A percentile compares a stretch with the other conserved stretches of the same genome.
These are phyloP conservation scores for Funneliformis geosporum DNA, from an alignment of 192 early-diverging fungal genomes.

Conservation along the genomic window DNA sequence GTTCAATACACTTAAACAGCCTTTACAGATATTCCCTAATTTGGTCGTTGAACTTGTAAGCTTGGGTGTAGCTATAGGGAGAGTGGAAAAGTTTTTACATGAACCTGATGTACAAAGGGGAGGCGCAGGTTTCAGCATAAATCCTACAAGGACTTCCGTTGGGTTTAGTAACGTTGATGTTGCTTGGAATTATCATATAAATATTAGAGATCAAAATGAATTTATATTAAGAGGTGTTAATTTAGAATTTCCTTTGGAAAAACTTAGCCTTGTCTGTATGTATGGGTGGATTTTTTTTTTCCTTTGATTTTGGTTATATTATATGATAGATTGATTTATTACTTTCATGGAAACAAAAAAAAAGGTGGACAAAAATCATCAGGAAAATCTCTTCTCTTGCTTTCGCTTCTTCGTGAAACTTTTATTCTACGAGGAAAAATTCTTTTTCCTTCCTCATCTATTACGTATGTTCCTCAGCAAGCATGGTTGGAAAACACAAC, in stretches of 20 bases:
- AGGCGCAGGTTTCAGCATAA: neutral
- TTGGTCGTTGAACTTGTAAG: constrained; percentile 40
- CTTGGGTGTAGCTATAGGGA: constrained; percentile 49
- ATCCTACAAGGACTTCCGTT: constrained; percentile 31
- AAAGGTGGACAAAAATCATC: constrained; percentile 76
- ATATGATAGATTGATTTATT: neutral
- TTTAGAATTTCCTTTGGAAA: constrained; percentile 47
- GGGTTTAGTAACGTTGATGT: constrained; percentile 55
- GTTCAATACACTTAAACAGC: constrained; percentile 53
- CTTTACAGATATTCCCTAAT: constrained; percentile 48
- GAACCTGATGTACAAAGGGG: constrained; percentile 48
- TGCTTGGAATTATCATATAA: constrained; percentile 40
- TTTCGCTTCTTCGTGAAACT: constrained; percentile 74
- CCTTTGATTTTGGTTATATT: neutral
- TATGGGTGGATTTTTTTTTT: neutral
- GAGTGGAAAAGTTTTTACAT: constrained; percentile 74
- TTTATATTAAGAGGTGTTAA: constrained; percentile 51
- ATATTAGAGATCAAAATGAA: constrained; percentile 36
- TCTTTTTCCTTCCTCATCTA: constrained; percentile 46
- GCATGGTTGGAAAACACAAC: constrained; percentile 69
- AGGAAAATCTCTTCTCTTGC: constrained; percentile 82
- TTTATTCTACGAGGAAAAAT: constrained; percentile 43
- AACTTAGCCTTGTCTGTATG: constrained; percentile 55
- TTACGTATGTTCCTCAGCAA: constrained; percentile 78
- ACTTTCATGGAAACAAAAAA: neutral